phyloP scores from a whole-genome alignment of 2,329 filamentous ascomycete species.

The Chlorencoelia australis region DNA sequence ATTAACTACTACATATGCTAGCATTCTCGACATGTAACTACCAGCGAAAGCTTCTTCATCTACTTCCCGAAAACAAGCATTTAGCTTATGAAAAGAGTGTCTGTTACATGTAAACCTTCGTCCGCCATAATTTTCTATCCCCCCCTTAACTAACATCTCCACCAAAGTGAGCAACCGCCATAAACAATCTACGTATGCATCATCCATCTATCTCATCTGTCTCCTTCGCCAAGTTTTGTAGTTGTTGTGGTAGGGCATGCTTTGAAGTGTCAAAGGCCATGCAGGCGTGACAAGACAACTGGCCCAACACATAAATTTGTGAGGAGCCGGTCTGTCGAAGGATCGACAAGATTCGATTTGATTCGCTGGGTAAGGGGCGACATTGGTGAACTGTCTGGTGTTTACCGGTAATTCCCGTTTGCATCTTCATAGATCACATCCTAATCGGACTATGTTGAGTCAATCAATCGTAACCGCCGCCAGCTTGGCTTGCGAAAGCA shows the following conservation, averaged over 20 bases:
- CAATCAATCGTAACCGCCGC: constrained; percentile 34
- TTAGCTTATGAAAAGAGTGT: background rate
- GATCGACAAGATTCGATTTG: constrained; percentile 10
- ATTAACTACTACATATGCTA: too few relatives aligned
- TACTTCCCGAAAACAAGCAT: too few relatives aligned
- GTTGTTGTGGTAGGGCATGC: background rate
- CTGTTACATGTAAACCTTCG: background rate
- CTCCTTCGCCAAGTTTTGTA: too few relatives aligned
- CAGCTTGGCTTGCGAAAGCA: constrained; percentile 91
- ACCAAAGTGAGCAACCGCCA: constrained; percentile 1
- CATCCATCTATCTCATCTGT: background rate
- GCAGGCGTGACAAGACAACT: background rate
- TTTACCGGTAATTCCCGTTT: constrained; percentile 5
- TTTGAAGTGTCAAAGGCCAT: background rate
- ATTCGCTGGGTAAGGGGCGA: constrained; percentile 4
- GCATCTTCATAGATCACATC: constrained; percentile 4
- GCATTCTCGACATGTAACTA: too few relatives aligned
- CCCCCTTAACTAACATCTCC: constrained; percentile 7
- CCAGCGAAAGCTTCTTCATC: too few relatives aligned
- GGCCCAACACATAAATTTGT: too few relatives aligned
- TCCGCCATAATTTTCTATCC: background rate
- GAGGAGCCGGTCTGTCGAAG: constrained; percentile 2
- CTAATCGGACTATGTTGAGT: constrained; percentile 5
- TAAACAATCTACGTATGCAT: background rate
- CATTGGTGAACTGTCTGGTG: constrained; percentile 7